Percentiles rank a stretch among this genome's conserved stretches.
Conservation (phyloP, 2,329 filamentous ascomycete genomes). For the Alternaria tenuissima region DNA sequence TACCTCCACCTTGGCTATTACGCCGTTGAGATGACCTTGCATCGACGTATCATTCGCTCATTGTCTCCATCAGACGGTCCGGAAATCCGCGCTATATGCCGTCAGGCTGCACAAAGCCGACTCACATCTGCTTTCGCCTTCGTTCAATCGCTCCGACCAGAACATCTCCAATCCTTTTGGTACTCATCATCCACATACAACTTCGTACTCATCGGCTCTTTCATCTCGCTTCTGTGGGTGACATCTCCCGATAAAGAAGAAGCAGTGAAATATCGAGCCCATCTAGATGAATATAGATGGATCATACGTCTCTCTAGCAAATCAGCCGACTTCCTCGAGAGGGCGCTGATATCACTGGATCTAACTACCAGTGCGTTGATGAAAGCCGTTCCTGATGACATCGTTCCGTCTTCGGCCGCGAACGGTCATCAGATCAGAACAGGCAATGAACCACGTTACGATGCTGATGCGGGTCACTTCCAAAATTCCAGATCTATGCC, state of each 20-base stretch:
- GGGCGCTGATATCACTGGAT: conserved; percentile 41
- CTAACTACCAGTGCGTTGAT: not conserved
- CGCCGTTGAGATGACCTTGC: conserved; percentile 57
- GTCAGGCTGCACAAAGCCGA: conserved; percentile 54
- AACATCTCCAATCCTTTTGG: conserved; percentile 59
- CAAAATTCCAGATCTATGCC: not conserved
- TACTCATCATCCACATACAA: conserved; percentile 56
- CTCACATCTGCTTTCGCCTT: conserved; percentile 57
- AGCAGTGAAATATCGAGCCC: conserved; percentile 45
- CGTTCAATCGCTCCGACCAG: conserved; percentile 54
- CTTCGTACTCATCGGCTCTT: conserved; percentile 54
- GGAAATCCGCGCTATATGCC: conserved; percentile 50
- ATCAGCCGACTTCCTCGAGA: conserved; percentile 55
- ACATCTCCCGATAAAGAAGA: conserved; percentile 48
- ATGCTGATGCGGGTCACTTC: not conserved
- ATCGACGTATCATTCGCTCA: conserved; percentile 53
- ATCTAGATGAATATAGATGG: conserved; percentile 55
- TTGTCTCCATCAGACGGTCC: conserved; percentile 40
- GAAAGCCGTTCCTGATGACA: not conserved
- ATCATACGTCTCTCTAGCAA: conserved; percentile 53
- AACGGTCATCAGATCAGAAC: not conserved
- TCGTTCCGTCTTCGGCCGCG: not conserved
- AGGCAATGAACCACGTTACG: not conserved
- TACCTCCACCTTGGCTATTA: conserved; percentile 58
- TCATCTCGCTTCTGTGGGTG: conserved; percentile 51